Percentiles rank a stretch among this genome's conserved stretches.
phyloP scores from a whole-genome alignment of 75 land plant species.

The Cupressus sempervirens region DNA sequence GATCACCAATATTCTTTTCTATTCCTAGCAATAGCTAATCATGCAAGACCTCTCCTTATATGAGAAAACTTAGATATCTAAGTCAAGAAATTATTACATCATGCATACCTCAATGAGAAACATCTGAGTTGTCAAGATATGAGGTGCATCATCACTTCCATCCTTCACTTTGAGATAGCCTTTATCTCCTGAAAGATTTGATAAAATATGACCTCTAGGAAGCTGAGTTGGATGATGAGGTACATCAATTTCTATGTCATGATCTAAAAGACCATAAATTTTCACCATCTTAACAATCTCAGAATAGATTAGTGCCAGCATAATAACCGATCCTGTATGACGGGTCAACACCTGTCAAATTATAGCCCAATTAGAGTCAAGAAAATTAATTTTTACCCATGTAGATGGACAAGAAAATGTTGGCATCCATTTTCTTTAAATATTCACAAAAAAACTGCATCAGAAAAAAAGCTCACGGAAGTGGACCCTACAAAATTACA shows the following conservation, averaged over 20 bases:
- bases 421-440: not conserved
- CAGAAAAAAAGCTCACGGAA: not conserved
- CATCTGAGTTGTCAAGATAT: conserved; percentile 48
- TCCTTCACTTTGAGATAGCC: conserved; percentile 45
- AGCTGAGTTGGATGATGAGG: conserved; percentile 45
- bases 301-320: conserved; percentile 70
- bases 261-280: conserved; percentile 42
- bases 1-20: not conserved
- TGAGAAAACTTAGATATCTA: not conserved
- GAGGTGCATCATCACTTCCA: conserved; percentile 31
- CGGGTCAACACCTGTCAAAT: conserved; percentile 61
- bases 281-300: conserved; percentile 65
- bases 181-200: not conserved
- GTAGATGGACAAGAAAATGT: not conserved
- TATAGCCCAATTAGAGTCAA: not conserved
- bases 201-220: conserved; percentile 24
- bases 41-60: not conserved
- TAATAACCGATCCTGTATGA: conserved; percentile 54
- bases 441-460: not conserved
- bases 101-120: conserved; percentile 53
- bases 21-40: not conserved
- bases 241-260: conserved; percentile 58
- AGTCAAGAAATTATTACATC: not conserved
- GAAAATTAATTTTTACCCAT: not conserved
- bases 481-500: not conserved